Evolutionary conservation across 1,284 basidiomycete genomes (phyloP).

Genomic region (Ganoderma sinense): DNA sequence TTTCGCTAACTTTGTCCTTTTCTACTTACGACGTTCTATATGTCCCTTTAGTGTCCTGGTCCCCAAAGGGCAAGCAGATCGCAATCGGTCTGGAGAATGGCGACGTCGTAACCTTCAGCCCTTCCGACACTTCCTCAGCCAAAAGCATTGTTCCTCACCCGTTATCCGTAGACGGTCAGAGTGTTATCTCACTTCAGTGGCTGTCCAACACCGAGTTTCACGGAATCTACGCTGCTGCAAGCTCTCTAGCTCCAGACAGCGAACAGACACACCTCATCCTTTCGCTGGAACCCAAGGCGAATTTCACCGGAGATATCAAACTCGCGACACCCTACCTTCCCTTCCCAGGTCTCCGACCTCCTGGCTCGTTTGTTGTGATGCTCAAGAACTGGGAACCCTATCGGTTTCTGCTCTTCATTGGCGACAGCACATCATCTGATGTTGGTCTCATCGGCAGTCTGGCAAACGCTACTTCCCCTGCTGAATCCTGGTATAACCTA

Average conservation of each 20-base stretch:
- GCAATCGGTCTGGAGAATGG: conserved; percentile 79
- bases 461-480: conserved; percentile 36
- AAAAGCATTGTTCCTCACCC: conserved; percentile 69
- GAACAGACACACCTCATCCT: conserved; percentile 69
- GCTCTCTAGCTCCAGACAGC: conserved; percentile 48
- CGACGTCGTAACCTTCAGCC: conserved; percentile 74
- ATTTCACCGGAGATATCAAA: conserved; percentile 55
- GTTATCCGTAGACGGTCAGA: conserved; percentile 54
- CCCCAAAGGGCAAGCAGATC: conserved; percentile 87
- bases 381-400: conserved; percentile 73
- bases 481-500: conserved; percentile 71
- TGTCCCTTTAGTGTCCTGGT: conserved; percentile 73
- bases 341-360: conserved; percentile 58
- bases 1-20: conserved; percentile 9
- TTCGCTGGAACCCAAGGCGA: conserved; percentile 65
- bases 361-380: conserved; percentile 60
- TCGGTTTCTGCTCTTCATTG: conserved; percentile 71
- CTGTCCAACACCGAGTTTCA: conserved; percentile 79
- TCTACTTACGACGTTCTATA: conserved; percentile 17
- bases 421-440: conserved; percentile 79
- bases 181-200: conserved; percentile 71
- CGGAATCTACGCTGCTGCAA: conserved; percentile 66
- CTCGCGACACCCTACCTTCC: conserved; percentile 61
- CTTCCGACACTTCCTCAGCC: conserved; percentile 58
- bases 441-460: conserved; percentile 72